Conservation (phyloP, 805 yeast species). For the Wickerhamomyces rabaulensis region DNA sequence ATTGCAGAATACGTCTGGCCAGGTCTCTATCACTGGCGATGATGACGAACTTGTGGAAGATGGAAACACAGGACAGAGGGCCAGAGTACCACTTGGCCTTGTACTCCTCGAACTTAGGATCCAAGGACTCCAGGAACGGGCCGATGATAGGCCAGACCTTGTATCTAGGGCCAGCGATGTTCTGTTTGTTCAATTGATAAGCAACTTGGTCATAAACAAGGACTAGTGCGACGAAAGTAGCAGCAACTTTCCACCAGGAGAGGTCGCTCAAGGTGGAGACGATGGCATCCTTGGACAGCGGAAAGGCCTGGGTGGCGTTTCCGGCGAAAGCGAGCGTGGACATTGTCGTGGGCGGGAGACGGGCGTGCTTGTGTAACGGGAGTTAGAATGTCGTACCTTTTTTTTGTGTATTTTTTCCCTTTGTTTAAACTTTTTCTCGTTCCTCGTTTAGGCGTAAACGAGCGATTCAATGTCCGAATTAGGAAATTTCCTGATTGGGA, state of each 20-base stretch:
- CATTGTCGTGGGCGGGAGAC: not conserved
- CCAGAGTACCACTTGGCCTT: constrained; percentile 93
- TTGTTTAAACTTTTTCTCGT: not conserved
- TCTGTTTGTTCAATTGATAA: constrained; percentile 77
- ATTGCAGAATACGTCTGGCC: constrained; percentile 78
- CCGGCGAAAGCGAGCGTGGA: not conserved
- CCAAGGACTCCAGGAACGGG: constrained; percentile 88
- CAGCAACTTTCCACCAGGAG: constrained; percentile 50
- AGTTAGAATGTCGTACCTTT: not conserved
- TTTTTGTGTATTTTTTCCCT: not conserved
- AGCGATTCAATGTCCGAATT: not conserved
- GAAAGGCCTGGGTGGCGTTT: not conserved
- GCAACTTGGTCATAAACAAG: constrained; percentile 69
- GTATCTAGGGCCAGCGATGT: constrained; percentile 83
- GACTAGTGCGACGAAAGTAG: constrained; percentile 41
- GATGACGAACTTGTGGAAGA: constrained; percentile 96
- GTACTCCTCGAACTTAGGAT: constrained; percentile 94
- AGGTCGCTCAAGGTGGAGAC: constrained; percentile 20
- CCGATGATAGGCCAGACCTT: constrained; percentile 96
- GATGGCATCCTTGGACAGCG: not conserved
- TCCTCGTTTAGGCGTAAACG: not conserved
- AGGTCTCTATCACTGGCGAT: constrained; percentile 86
- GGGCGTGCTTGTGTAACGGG: not conserved
- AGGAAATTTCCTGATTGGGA: not conserved
- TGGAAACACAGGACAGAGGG: constrained; percentile 91